These are phyloP conservation scores for Ogataea zsoltii DNA, from an alignment of 805 yeast genomes.

Conservation along the genomic window DNA sequence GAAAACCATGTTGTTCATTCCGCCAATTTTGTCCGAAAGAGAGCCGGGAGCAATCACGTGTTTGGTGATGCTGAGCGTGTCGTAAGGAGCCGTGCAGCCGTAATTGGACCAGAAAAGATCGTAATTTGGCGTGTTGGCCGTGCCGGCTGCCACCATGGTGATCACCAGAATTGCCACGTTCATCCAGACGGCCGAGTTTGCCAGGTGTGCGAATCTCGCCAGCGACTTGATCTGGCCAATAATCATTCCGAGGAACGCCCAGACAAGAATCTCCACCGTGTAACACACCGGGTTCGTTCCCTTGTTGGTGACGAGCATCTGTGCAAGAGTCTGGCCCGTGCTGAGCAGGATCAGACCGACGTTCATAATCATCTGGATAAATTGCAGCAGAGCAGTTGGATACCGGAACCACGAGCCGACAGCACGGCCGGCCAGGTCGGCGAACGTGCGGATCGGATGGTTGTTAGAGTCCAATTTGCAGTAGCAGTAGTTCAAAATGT, in stretches of 20 bases:
- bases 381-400: constrained; percentile 39
- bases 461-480: constrained; percentile 41
- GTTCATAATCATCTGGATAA: constrained; percentile 43
- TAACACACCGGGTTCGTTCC: constrained; percentile 37
- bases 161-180: constrained; percentile 44
- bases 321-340: constrained; percentile 45
- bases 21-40: constrained; percentile 31
- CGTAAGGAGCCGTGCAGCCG: constrained; percentile 25
- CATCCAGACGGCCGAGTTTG: constrained; percentile 49
- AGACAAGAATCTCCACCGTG: constrained; percentile 42
- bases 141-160: constrained; percentile 44
- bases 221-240: constrained; percentile 45
- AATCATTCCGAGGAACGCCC: constrained; percentile 45
- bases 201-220: constrained; percentile 41
- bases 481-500: constrained; percentile 37
- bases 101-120: constrained; percentile 18
- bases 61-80: constrained; percentile 11
- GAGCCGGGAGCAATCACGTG: constrained; percentile 29
- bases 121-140: constrained; percentile 37
- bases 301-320: constrained; percentile 31
- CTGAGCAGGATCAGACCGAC: constrained; percentile 44
- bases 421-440: constrained; percentile 43
- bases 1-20: constrained; percentile 47
- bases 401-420: constrained; percentile 37
- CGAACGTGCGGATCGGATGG: constrained; percentile 44